Evolutionary conservation across 1,284 basidiomycete genomes (phyloP), one percentile per base, ranked within the genome.

Genomic region (Lentinula novae-zelandiae): DNA sequence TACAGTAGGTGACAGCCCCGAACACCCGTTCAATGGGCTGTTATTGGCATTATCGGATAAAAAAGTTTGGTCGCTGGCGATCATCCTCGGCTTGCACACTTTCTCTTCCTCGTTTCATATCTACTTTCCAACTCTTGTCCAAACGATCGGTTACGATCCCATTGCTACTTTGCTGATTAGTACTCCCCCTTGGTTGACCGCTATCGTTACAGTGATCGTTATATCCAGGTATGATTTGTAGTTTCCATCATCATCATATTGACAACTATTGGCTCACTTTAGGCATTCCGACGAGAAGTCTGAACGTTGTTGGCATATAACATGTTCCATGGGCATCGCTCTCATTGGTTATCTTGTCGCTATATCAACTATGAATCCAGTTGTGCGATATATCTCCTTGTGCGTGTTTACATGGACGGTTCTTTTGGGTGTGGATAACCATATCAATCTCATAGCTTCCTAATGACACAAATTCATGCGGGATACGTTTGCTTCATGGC

Each of bases 141-240:
- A 56, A 34, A 56, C 54, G 7, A 44, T 56, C 34, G 89, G 89
- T 22, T 91, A 82, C 72, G 79, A 75, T 61, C 73, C 79, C 3
- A 87, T 84, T 6, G 73, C 85, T n/a, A 86, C 89, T 1, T 76
- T 93, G 22, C 71, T 92, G 50, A 80, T 92, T 33, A 90, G 87
- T 65, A 89, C 87, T 8, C 91, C 92, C 39, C 91, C 91, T 3
- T 94, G 88, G 83, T 73, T 84, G 12, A 84, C 92, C 69, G 82
- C 89, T 1, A 83, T 84, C 5, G 72, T 85, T 22, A 76, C 82
- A 13, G 77, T 81, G 2, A 79, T 84, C 57, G 53, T 67, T 36
- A 68, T 82, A 42, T 80, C 83, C 1, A 77, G 78, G 84, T 84
- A 58, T 36, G 72, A 58, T 34, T 50, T 52, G 46, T 20, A 36